phyloP scores from a whole-genome alignment of 2,329 filamentous ascomycete species.

The Ascochyta pisi region DNA sequence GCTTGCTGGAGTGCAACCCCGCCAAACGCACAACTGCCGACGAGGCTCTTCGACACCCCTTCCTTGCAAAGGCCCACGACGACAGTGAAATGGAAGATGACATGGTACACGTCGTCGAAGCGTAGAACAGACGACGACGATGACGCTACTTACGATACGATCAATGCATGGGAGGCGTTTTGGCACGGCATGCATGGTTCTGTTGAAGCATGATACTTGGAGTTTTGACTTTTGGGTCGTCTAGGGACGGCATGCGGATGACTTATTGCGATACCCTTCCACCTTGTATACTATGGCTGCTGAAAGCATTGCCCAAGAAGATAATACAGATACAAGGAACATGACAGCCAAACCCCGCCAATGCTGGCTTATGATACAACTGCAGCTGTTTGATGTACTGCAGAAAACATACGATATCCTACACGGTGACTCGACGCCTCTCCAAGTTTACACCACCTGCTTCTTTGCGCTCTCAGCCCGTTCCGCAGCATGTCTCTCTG shows the following conservation, averaged over 20 bases:
- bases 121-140: constrained; percentile 23
- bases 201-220: constrained; percentile 33
- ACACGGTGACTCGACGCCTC: neutral
- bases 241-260: constrained; percentile 23
- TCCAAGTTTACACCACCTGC: constrained; percentile 27
- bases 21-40: constrained; percentile 74
- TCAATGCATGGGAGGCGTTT: constrained; percentile 36
- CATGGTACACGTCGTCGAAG: constrained; percentile 38
- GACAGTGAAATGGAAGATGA: constrained; percentile 44
- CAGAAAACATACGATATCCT: constrained; percentile 13
- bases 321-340: constrained; percentile 17
- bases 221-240: constrained; percentile 41
- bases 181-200: constrained; percentile 7
- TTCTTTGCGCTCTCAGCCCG: constrained; percentile 31
- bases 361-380: constrained; percentile 9
- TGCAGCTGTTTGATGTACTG: neutral
- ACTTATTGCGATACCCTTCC: constrained; percentile 43
- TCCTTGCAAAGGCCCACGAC: constrained; percentile 57
- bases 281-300: constrained; percentile 26
- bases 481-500: constrained; percentile 33
- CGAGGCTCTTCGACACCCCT: constrained; percentile 76
- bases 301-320: constrained; percentile 9
- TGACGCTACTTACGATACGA: constrained; percentile 24
- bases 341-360: constrained; percentile 7
- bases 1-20: constrained; percentile 80